phyloP scores from a whole-genome alignment of 192 early-diverging fungal genomes.

The Gryganskiella cystojenkinii region DNA sequence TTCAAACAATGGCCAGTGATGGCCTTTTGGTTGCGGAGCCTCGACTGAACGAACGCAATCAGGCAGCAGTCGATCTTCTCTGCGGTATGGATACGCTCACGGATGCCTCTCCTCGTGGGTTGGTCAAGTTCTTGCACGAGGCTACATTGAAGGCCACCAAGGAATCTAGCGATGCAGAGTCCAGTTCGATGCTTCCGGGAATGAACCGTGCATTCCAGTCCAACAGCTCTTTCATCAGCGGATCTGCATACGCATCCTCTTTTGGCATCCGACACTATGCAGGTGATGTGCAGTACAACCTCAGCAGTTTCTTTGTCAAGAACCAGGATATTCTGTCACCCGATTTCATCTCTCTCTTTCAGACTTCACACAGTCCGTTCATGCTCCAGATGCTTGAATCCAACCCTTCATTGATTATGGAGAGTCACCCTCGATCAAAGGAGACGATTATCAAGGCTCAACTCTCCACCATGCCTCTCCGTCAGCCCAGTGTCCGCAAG shows the following conservation, averaged over 20 bases:
- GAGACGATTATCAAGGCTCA: conserved; percentile 81
- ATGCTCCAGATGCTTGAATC: conserved; percentile 77
- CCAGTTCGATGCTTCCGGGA: conserved; percentile 58
- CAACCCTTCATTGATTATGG: conserved; percentile 76
- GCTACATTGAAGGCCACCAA: conserved; percentile 42
- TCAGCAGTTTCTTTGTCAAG: conserved; percentile 79
- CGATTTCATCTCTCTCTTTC: conserved; percentile 88
- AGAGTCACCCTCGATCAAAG: conserved; percentile 78
- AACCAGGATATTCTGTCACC: conserved; percentile 79
- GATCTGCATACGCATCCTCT: conserved; percentile 50
- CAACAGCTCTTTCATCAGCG: conserved; percentile 57
- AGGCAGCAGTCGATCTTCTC: conserved; percentile 61
- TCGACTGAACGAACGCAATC: conserved; percentile 50
- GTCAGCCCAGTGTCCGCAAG: conserved; percentile 75
- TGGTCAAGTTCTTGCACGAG: conserved; percentile 49
- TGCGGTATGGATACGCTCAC: conserved; percentile 45
- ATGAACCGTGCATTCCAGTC: conserved; percentile 56
- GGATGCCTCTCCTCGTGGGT: conserved; percentile 37
- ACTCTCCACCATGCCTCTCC: conserved; percentile 76
- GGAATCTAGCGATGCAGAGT: conserved; percentile 55
- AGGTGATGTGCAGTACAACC: conserved; percentile 79
- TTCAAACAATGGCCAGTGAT: conserved; percentile 35
- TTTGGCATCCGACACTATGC: conserved; percentile 86
- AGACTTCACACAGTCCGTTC: conserved; percentile 76
- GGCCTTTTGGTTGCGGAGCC: conserved; percentile 22